Evolutionary conservation across 139 green algal genomes (phyloP).

Genomic region (Picochlorum sp.): DNA sequence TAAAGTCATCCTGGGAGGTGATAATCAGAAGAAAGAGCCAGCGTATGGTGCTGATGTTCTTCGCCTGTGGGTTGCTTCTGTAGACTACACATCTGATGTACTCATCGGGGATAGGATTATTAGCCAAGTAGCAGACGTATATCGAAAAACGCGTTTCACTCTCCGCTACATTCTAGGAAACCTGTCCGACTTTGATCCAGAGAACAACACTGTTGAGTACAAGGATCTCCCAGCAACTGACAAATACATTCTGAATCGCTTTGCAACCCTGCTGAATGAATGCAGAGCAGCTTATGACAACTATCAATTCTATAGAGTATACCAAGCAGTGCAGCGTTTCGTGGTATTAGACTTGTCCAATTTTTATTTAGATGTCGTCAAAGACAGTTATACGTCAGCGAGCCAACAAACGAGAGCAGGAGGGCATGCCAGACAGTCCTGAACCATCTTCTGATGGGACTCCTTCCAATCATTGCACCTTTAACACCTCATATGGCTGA

Average conservation of each 20-base stretch:
- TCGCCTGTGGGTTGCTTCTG: constrained; percentile 88
- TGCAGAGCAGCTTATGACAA: constrained; percentile 61
- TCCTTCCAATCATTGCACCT: constrained; percentile 64
- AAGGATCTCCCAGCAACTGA: constrained; percentile 60
- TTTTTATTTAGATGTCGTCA: constrained; percentile 95
- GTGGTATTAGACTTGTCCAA: constrained; percentile 79
- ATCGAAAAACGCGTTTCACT: constrained; percentile 85
- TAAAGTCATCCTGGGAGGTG: constrained; percentile 82
- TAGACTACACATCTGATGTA: constrained; percentile 93
- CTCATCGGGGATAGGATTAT: constrained; percentile 73
- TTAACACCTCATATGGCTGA: constrained; percentile 93
- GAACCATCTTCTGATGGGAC: constrained; percentile 34
- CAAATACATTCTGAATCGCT: constrained; percentile 51
- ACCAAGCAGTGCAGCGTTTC: constrained; percentile 73
- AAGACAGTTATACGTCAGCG: constrained; percentile 86
- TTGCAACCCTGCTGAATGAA: constrained; percentile 40
- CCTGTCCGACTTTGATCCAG: constrained; percentile 72
- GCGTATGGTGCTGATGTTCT: constrained; percentile 90
- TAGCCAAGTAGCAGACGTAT: constrained; percentile 84
- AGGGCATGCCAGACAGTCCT: constrained; percentile 82
- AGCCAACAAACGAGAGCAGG: constrained; percentile 36
- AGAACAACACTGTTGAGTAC: constrained; percentile 35
- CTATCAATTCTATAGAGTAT: constrained; percentile 72
- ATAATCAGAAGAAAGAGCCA: constrained; percentile 84
- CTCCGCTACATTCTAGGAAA: constrained; percentile 96